Evolutionary conservation across 805 yeast genomes (phyloP).

Genomic region (Cyberlindnera meyerae): DNA sequence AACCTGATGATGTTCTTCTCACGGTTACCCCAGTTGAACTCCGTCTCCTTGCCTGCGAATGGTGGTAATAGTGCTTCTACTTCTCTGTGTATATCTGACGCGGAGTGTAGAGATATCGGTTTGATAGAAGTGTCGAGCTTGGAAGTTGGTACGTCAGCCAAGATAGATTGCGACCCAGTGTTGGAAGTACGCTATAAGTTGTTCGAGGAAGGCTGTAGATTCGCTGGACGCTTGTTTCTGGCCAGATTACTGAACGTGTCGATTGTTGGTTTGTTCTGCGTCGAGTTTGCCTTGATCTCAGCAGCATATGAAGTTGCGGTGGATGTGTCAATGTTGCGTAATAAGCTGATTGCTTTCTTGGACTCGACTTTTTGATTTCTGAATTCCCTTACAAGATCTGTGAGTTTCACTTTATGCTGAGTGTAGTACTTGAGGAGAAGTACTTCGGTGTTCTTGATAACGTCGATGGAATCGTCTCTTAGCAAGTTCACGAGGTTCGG

Average conservation of each 20-base stretch:
- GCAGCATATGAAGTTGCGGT: constrained; percentile 17
- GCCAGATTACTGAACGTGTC: constrained; percentile 24
- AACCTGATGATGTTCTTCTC: constrained; percentile 56
- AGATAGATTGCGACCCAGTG: too few species aligned
- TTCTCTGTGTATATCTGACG: constrained; percentile 24
- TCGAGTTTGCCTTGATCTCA: constrained; percentile 9
- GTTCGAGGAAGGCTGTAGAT: constrained; percentile 1
- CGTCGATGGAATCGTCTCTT: constrained; percentile 24
- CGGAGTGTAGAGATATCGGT: constrained; percentile 10
- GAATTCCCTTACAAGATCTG: constrained; percentile 19
- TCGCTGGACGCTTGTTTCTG: constrained; percentile 5
- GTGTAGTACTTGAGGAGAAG: constrained; percentile 23
- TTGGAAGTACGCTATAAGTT: constrained; percentile 2
- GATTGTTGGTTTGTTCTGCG: constrained; percentile 18
- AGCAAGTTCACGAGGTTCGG: constrained; percentile 24
- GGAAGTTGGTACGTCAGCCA: constrained; percentile 18
- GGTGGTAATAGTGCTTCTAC: constrained; percentile 27
- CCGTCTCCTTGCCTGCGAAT: constrained; percentile 79
- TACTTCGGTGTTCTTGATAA: constrained; percentile 24
- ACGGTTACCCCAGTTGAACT: constrained; percentile 76
- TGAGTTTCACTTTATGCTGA: constrained; percentile 14
- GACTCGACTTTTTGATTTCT: constrained; percentile 21
- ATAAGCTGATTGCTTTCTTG: constrained; percentile 13
- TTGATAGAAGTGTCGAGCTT: constrained; percentile 18
- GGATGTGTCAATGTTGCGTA: constrained; percentile 19